A percentile compares a stretch with the other conserved stretches of the same genome.
phyloP scores from a whole-genome alignment of 192 early-diverging fungal species.

The Podila clonocystis region DNA sequence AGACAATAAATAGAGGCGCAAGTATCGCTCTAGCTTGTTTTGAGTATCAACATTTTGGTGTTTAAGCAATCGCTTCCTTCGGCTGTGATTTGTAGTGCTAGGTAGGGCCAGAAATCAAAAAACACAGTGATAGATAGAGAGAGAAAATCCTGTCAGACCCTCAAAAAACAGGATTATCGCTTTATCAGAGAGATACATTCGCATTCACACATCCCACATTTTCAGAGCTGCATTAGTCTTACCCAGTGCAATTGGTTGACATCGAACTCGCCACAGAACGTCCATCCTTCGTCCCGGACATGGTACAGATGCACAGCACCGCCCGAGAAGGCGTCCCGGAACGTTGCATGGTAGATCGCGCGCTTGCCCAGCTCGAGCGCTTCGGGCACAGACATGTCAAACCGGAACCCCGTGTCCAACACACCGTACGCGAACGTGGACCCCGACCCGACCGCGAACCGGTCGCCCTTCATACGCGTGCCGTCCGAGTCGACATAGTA shows the following conservation, averaged over 20 bases:
- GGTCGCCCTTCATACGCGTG: conserved; percentile 81
- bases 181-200: not conserved
- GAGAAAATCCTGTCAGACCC: not conserved
- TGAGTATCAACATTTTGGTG: not conserved
- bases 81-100: conserved; percentile 41
- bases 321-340: conserved; percentile 93
- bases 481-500: conserved; percentile 99
- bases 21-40: not conserved
- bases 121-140: not conserved
- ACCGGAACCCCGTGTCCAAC: conserved; percentile 87
- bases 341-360: conserved; percentile 95
- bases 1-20: not conserved
- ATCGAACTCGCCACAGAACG: conserved; percentile 82
- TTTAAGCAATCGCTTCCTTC: conserved; percentile 37
- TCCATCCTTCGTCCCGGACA: conserved; percentile 91
- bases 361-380: conserved; percentile 91
- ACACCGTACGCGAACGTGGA: conserved; percentile 99
- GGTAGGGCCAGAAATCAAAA: not conserved
- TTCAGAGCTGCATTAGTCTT: not conserved
- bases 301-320: conserved; percentile 90
- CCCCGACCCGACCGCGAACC: conserved; percentile 98
- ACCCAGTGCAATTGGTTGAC: conserved; percentile 85
- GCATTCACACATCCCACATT: not conserved
- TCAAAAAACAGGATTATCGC: not conserved
- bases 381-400: conserved; percentile 82